phyloP scores from a whole-genome alignment of 352 stramenopile genomes.

The Aphanomyces stellatus region DNA sequence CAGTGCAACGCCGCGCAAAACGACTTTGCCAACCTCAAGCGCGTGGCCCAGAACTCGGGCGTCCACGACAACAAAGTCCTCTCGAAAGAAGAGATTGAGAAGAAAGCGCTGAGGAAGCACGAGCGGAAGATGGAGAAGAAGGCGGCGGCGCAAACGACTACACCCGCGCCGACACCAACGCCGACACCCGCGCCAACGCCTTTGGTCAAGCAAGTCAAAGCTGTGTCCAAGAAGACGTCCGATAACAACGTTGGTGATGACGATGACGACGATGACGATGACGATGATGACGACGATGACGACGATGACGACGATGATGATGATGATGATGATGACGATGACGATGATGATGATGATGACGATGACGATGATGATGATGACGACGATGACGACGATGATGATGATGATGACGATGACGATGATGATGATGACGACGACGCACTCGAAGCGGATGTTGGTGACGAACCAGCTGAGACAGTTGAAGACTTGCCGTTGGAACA shows the following conservation, averaged over 20 bases:
- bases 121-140: neutral
- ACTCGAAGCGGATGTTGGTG: no score
- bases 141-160: neutral
- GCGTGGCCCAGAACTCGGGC: neutral
- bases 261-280: constrained; percentile 24
- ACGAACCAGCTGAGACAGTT: no score
- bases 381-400: no score
- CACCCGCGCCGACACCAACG: neutral
- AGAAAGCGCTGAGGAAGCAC: neutral
- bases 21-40: neutral
- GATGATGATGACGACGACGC: no score
- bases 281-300: constrained; percentile 18
- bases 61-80: neutral
- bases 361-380: no score
- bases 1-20: neutral
- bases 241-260: neutral
- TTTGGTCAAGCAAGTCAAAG: no score
- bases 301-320: constrained; percentile 38
- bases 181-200: neutral
- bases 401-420: no score
- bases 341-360: no score
- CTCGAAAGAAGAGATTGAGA: neutral
- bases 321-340: no score
- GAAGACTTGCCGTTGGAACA: no score
- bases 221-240: no score